Base-by-base conservation (phyloP, 805 yeast genomes). In the Candida odintsovae region DNA sequence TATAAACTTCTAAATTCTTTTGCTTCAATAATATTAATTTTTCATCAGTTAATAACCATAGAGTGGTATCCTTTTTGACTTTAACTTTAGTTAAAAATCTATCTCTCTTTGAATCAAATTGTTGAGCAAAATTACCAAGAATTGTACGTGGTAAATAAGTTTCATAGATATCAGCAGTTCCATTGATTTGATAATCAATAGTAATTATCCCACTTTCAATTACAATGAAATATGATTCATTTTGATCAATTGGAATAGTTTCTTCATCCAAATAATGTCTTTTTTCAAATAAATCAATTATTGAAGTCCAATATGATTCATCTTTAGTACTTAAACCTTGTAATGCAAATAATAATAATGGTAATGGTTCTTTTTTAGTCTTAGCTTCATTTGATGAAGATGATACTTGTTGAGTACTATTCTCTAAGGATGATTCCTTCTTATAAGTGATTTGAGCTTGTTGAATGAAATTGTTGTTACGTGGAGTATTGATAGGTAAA, bases 21-120 rank as follows among this genome's bases (percentile, higher is more conserved):
- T 64, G 52, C 55, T 71, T 66, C 56, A 89, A 61, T 40, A 65
- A 69, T 2, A 64, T 61, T 50, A 86, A 64, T 9, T 70, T 65
- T 1, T 65, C 67, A 25, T 67, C 62, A 26, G 78, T 75, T 40
- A 90, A 65, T 40, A 76, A 70, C 96, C 97, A 90, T 2, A 86
- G 71, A 10, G 77, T 74, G 2, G 85, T 70, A 44, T 81, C 86
- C 26, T 71, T 72, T 42, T 83, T 89, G 1, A 85, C 78, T 7
- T 69, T 65, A 45, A 82, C 76, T 4, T 66, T 62, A 4, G 77
- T 70, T 12, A 72, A 69, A 11, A 79, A 68, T 40, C 73, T 67
- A 31, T 61, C 58, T 60, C 37, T 70, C 60, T 41, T 67, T n/a
- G 31, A 42, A 21, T 41, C 71, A 16, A 44, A 44, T 13, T 50